phyloP scores from a whole-genome alignment of 2,329 filamentous ascomycete species.

The Apiospora malaysiana region DNA sequence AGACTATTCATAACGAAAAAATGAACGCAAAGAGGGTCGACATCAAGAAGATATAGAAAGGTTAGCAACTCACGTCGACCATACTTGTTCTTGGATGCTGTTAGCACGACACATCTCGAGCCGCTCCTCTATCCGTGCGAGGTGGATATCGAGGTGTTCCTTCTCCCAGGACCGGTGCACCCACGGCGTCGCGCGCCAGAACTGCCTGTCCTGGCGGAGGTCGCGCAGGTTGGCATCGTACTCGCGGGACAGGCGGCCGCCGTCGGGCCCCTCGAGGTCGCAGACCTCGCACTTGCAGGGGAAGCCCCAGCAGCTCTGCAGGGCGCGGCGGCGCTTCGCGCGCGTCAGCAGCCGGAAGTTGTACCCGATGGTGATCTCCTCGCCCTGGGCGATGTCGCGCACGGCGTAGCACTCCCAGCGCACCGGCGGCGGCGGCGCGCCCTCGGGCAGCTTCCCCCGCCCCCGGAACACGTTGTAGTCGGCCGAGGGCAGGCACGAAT shows the following conservation, averaged over 20 bases:
- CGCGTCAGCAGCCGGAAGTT: background rate
- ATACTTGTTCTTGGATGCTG: background rate
- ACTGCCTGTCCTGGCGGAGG: background rate
- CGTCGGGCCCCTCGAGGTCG: background rate
- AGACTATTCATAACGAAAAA: too few species aligned
- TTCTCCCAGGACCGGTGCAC: background rate
- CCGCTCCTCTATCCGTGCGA: background rate
- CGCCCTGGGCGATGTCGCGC: background rate
- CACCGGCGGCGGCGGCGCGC: too few species aligned
- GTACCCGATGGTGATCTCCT: conserved; percentile 4
- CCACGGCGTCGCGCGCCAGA: background rate
- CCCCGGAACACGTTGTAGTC: background rate
- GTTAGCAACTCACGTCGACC: background rate
- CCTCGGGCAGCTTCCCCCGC: background rate
- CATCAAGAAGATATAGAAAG: too few species aligned
- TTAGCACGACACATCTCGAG: background rate
- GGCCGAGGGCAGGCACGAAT: background rate
- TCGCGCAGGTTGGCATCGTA: background rate
- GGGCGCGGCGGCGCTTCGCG: background rate
- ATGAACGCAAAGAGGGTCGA: too few species aligned
- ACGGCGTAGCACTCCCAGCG: background rate
- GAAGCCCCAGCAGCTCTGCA: background rate
- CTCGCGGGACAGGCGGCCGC: background rate
- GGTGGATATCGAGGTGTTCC: background rate
- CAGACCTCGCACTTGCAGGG: background rate